Conservation (phyloP, 2,329 filamentous ascomycete genomes). For the Penicillium sp. region DNA sequence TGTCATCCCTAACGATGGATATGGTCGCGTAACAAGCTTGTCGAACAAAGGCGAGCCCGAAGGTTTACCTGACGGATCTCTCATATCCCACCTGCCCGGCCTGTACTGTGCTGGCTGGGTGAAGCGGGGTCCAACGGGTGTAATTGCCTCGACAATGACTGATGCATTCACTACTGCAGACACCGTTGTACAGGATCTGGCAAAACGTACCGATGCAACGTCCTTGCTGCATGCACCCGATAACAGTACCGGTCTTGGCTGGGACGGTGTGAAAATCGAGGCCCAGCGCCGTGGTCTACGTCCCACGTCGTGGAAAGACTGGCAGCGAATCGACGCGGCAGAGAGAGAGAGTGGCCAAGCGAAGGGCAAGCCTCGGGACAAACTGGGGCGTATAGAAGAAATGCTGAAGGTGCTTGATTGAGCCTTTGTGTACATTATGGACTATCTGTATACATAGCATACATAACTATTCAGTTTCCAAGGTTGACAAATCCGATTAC, state of each 20-base stretch:
- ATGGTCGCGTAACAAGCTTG: slow-evolving; percentile 58
- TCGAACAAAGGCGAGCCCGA: slow-evolving; percentile 16
- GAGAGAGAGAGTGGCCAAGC: slow-evolving; percentile 60
- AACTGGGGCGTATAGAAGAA: slow-evolving; percentile 49
- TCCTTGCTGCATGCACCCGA: slow-evolving; percentile 42
- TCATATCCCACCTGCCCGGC: slow-evolving; percentile 53
- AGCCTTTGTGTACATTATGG: slow-evolving; percentile 8
- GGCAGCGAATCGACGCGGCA: slow-evolving; percentile 71
- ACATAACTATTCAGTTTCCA: not conserved
- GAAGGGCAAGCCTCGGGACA: slow-evolving; percentile 69
- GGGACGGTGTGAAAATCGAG: slow-evolving; percentile 64
- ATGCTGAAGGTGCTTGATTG: slow-evolving; percentile 45
- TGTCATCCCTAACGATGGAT: slow-evolving; percentile 70
- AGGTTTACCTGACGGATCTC: slow-evolving; percentile 28
- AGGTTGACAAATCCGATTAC: not conserved
- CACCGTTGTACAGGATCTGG: slow-evolving; percentile 71
- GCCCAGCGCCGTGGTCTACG: slow-evolving; percentile 48
- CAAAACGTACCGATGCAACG: slow-evolving; percentile 19
- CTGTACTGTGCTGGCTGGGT: slow-evolving; percentile 95
- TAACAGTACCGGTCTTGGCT: slow-evolving; percentile 50
- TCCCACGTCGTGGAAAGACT: slow-evolving; percentile 72
- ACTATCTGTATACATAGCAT: not conserved
- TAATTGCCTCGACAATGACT: slow-evolving; percentile 91
- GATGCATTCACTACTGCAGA: slow-evolving; percentile 88
- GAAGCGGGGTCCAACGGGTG: slow-evolving; percentile 84